Base-by-base conservation (phyloP, 106 monocot genomes). In the Xerophyta viscosa region DNA sequence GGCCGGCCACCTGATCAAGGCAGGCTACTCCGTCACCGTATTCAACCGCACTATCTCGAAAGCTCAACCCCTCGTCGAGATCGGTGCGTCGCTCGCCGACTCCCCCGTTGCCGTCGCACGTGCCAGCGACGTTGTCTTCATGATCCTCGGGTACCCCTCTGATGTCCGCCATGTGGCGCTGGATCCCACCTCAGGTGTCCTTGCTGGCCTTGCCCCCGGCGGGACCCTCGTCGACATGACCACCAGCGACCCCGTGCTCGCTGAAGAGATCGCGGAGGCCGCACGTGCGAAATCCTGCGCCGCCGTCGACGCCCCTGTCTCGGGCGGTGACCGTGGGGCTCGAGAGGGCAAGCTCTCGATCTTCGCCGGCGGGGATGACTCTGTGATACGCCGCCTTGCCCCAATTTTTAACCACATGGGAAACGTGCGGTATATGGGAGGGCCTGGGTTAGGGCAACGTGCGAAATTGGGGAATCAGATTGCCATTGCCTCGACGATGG, bases 391-490 rank as follows among this genome's bases (percentile, higher is more conserved):
- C 11, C 52, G 66, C 20, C 53, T 96, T 4, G 23, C 52, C 9
- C 88, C 94, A 2, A 56, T 96, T 0, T 82, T 96, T 54, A 31
- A 50, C 24, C 65, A 64, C 24, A 53, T 96, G 72, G 94, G 94
- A 15, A 82, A 55, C 14, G 81, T 85, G 28, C 39, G 54, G 24
- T 96, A 84, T 84, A 96, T 88, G 94, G 88, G 94, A 2, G 84
- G 81, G 4, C 72, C 94, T 1, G 94, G 94, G 3, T 44, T 72
- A 1, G 94, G 88, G 24, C 88, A 88, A 65, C 54, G 75, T 37
- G 78, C 94, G 26, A 96, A 96, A 49, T 66, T 88, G 37, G 88
- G 88, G n/a, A 96, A 96, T 70, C 94, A 96, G 60, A 79, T 88
- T 7, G 81, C 73, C 12, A 79, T 96, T 30, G 80, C 88, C 11